Evolutionary conservation across 495 filamentous ascomycete genomes (phyloP), one percentile per base, ranked within the genome.

Genomic region (Penicillium ucsense): DNA sequence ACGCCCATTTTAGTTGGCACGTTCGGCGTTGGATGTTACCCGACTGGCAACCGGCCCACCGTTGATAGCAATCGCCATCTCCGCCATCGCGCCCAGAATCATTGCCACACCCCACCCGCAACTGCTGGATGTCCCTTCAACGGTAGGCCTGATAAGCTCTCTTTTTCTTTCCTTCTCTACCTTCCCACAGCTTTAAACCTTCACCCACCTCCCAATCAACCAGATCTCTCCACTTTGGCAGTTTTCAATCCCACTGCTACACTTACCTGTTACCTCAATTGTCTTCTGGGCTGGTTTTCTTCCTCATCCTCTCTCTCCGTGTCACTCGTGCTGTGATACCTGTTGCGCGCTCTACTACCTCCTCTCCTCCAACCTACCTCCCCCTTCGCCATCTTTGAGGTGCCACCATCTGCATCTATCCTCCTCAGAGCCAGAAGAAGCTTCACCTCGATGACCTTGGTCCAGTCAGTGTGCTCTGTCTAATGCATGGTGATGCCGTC

Each of bases 271-370:
- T 20, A 20, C 46, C 29, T 36, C 49, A 43, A 45, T 59, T 51
- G 37, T 38, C 41, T 59, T 55, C 45, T 39, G n/a, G 11, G 48
- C 47, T 35, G 40, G 43, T 28, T 7, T 36, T 11, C 46, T 38
- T 39, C 32, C 46, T 44, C 49, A 42, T 42, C 47, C 37, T 41
- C 42, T 45, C 43, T 20, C 20, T 20, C 38, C 49, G 61, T 64
- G 55, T 59, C 38, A 63, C 55, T 51, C 38, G 45, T 51, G 47
- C 46, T 52, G 57, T 63, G 57, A 55, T 48, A 61, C 59, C 41
- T 27, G 53, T 43, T 38, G 20, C 20, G 20, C 20, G 20, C 43
- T 36, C 9, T 50, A 20, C 29, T 31, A 41, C 39, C 39, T 9
- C 10, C 48, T 48, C 57, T 49, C 58, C 56, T 62, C 45, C 54